Conservation (phyloP, 768 basidiomycete genomes). For the Myochromella boudieri region DNA sequence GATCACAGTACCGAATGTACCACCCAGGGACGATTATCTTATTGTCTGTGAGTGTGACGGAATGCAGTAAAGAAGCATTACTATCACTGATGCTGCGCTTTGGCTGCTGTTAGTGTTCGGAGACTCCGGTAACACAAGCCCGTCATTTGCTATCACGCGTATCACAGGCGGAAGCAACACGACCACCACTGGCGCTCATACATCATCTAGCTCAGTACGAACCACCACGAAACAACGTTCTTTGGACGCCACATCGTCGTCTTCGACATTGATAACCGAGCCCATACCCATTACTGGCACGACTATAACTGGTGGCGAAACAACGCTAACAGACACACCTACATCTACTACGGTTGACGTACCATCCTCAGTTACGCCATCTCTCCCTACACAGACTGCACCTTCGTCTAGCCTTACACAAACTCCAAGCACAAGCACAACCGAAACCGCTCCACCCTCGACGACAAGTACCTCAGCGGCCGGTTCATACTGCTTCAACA, state of each 20-base stretch:
- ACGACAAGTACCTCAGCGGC: slow-evolving; percentile 28
- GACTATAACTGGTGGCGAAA: slow-evolving; percentile 27
- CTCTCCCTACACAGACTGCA: slow-evolving; percentile 7
- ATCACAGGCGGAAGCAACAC: slow-evolving; percentile 35
- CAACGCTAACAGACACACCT: slow-evolving; percentile 9
- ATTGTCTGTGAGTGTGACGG: slow-evolving; percentile 69
- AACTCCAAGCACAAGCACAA: slow-evolving; percentile 18
- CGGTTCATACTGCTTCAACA: slow-evolving; percentile 17
- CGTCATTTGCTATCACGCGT: slow-evolving; percentile 55
- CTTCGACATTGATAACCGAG: slow-evolving; percentile 22
- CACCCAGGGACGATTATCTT: slow-evolving; percentile 48
- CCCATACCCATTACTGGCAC: slow-evolving; percentile 33
- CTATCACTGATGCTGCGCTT: slow-evolving; percentile 5
- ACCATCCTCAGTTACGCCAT: neutral
- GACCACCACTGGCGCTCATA: slow-evolving; percentile 14
- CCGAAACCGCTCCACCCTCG: slow-evolving; percentile 14
- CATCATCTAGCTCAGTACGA: neutral
- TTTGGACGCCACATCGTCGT: slow-evolving; percentile 18
- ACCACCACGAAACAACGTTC: slow-evolving; percentile 11
- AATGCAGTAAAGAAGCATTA: neutral
- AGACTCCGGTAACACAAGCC: slow-evolving; percentile 64
- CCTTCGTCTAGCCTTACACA: slow-evolving; percentile 9
- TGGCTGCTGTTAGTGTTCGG: slow-evolving; percentile 50
- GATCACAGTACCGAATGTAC: slow-evolving; percentile 53
- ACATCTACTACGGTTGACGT: neutral